phyloP scores from a whole-genome alignment of 352 stramenopile genomes.

The Phytophthora boehmeriae region DNA sequence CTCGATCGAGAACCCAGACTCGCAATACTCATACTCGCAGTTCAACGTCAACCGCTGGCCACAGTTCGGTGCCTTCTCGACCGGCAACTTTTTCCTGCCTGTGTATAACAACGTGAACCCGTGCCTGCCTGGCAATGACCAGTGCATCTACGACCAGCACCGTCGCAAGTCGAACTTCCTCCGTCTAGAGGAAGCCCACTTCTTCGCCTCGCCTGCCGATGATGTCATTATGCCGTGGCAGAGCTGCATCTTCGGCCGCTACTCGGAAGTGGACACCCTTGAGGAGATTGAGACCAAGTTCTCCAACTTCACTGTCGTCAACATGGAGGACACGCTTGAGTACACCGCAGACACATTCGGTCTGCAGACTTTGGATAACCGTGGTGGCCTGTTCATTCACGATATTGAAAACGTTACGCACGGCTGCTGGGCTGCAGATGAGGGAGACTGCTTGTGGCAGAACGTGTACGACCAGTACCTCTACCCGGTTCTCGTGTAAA shows the following conservation, averaged over 20 bases:
- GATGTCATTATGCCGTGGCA: constrained; percentile 50
- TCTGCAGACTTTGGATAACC: constrained; percentile 37
- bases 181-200: constrained; percentile 39
- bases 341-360: constrained; percentile 47
- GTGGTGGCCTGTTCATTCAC: constrained; percentile 37
- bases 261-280: constrained; percentile 37
- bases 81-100: constrained; percentile 39
- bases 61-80: constrained; percentile 27
- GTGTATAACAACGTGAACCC: constrained; percentile 43
- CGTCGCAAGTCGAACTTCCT: constrained; percentile 47
- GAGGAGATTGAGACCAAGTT: constrained; percentile 36
- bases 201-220: constrained; percentile 48
- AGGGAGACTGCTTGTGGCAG: constrained; percentile 39
- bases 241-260: constrained; percentile 44
- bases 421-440: constrained; percentile 40
- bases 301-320: constrained; percentile 35
- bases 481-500: constrained; percentile 32
- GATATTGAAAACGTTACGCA: constrained; percentile 29
- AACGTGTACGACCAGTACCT: constrained; percentile 48
- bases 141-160: constrained; percentile 30
- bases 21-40: constrained; percentile 29
- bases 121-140: constrained; percentile 18
- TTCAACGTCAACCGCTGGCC: constrained; percentile 41
- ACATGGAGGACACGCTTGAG: constrained; percentile 34
- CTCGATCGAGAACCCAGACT: constrained; percentile 21